Evolutionary conservation across 139 green algal species (phyloP).

Genomic region (Edaphochlamys debaryana): DNA sequence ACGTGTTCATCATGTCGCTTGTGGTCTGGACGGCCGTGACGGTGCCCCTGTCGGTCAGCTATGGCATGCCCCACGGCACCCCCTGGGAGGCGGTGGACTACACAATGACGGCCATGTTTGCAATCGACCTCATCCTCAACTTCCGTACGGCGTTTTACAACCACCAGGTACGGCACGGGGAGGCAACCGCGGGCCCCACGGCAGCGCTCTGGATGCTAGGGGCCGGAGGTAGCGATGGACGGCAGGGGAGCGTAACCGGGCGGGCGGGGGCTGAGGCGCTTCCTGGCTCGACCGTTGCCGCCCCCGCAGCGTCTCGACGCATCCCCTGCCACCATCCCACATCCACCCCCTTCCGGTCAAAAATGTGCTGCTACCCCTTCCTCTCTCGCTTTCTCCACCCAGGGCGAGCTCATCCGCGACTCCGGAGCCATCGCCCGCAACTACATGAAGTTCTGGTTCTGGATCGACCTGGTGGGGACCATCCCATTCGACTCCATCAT

Average conservation of each 20-base stretch:
- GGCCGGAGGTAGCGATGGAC: too few species aligned
- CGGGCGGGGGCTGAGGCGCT: too few species aligned
- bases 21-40: slow-evolving; percentile 30
- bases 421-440: slow-evolving; percentile 6
- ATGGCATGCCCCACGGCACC: neutral
- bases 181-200: too few species aligned
- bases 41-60: slow-evolving; percentile 40
- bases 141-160: slow-evolving; percentile 45
- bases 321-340: too few species aligned
- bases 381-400: too few species aligned
- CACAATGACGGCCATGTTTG: neutral
- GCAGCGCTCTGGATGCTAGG: too few species aligned
- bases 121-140: slow-evolving; percentile 26
- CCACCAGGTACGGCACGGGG: slow-evolving; percentile 12
- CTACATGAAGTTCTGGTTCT: slow-evolving; percentile 49
- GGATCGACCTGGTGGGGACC: slow-evolving; percentile 42
- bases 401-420: slow-evolving; percentile 39
- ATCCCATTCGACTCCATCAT: slow-evolving; percentile 42
- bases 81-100: neutral
- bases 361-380: too few species aligned
- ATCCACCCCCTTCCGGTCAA: too few species aligned
- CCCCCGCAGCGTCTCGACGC: too few species aligned
- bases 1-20: slow-evolving; percentile 18
- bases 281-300: too few species aligned
- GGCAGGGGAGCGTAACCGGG: neutral